Evolutionary conservation across 2,329 filamentous ascomycete species (phyloP).

Genomic region (Ophiostoma himal-ulmi): DNA sequence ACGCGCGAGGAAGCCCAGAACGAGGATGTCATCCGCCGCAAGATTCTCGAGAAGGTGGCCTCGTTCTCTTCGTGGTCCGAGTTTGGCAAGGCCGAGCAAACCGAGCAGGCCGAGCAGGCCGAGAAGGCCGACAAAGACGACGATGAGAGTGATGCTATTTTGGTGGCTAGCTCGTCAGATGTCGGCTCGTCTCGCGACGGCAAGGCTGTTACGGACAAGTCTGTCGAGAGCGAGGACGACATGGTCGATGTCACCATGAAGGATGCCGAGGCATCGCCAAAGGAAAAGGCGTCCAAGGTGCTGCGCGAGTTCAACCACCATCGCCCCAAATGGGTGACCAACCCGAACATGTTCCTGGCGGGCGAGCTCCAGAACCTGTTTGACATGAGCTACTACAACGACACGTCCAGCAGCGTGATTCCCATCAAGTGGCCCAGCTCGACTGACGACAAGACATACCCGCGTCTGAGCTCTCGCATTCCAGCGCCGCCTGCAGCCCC

Average conservation of each 20-base stretch:
- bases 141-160: constrained; percentile 15
- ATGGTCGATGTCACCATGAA: constrained; percentile 87
- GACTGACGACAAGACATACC: constrained; percentile 53
- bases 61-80: constrained; percentile 68
- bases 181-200: constrained; percentile 62
- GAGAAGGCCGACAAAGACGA: neutral
- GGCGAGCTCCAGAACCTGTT: constrained; percentile 66
- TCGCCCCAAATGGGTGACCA: constrained; percentile 47
- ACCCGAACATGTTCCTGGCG: constrained; percentile 53
- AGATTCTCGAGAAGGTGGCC: constrained; percentile 69
- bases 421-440: constrained; percentile 64
- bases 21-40: constrained; percentile 69
- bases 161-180: constrained; percentile 58
- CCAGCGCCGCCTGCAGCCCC: constrained; percentile 42
- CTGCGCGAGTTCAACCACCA: constrained; percentile 45
- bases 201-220: constrained; percentile 63
- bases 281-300: constrained; percentile 28
- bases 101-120: no score
- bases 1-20: constrained; percentile 62
- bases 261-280: constrained; percentile 42
- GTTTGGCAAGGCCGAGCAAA: constrained; percentile 48
- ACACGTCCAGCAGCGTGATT: constrained; percentile 49
- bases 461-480: constrained; percentile 36
- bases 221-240: constrained; percentile 82
- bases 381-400: constrained; percentile 62